Conservation (phyloP, 257 asterid species). For the Primulina huaijiensis region DNA sequence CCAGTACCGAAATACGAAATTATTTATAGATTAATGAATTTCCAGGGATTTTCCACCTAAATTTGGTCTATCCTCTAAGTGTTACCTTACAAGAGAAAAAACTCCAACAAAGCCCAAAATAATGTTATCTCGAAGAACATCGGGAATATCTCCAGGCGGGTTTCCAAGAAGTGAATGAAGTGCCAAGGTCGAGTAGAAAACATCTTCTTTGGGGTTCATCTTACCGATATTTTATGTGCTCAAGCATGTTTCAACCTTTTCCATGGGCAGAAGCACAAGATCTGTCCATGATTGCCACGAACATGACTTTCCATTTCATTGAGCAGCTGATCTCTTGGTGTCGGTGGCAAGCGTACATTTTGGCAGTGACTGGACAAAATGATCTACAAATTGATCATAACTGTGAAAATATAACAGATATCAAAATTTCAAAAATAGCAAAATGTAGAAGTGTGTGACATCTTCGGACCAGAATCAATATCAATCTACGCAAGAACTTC, state of each 20-base stretch:
- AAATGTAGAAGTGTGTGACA: slow-evolving; percentile 31
- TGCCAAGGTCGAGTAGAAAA: slow-evolving; percentile 69
- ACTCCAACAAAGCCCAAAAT: slow-evolving; percentile 62
- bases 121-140: slow-evolving; percentile 63
- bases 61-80: slow-evolving; percentile 80
- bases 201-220: slow-evolving; percentile 60
- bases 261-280: slow-evolving; percentile 77
- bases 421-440: slow-evolving; percentile 15
- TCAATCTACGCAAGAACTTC: slow-evolving; percentile 67
- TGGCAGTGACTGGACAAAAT: slow-evolving; percentile 39
- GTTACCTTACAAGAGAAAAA: slow-evolving; percentile 68
- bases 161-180: slow-evolving; percentile 90
- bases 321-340: slow-evolving; percentile 62
- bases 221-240: slow-evolving; percentile 44
- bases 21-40: slow-evolving; percentile 73
- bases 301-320: slow-evolving; percentile 68
- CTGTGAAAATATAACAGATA: slow-evolving; percentile 24
- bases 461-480: slow-evolving; percentile 53
- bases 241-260: slow-evolving; percentile 68
- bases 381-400: slow-evolving; percentile 40
- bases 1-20: slow-evolving; percentile 79
- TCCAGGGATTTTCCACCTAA: slow-evolving; percentile 74
- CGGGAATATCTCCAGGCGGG: slow-evolving; percentile 89
- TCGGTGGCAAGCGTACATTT: slow-evolving; percentile 61
- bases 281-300: slow-evolving; percentile 35